These are phyloP conservation scores for Leccinum insolens DNA, from an alignment of 1,284 basidiomycete species.

Conservation along the genomic window DNA sequence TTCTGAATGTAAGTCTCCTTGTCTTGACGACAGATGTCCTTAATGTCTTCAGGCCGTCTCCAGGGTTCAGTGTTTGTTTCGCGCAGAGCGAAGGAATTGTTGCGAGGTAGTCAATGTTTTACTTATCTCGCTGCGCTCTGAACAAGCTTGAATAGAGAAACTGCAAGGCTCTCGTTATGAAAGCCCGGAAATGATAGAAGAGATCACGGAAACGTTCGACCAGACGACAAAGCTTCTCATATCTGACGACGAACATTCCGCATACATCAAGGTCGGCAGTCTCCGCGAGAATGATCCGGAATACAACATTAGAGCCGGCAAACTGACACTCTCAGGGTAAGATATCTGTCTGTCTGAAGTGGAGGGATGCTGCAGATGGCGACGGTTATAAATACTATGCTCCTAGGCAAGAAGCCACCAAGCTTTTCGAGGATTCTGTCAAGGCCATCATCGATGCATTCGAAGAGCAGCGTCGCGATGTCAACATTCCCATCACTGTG, in stretches of 20 bases:
- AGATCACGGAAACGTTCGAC: slow-evolving; percentile 40
- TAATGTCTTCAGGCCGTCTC: slow-evolving; percentile 29
- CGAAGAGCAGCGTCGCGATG: slow-evolving; percentile 29
- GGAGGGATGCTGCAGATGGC: background rate
- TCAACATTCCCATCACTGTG: slow-evolving; percentile 25
- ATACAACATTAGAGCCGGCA: slow-evolving; percentile 40
- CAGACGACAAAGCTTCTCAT: slow-evolving; percentile 41
- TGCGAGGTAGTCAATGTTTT: slow-evolving; percentile 33
- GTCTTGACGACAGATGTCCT: slow-evolving; percentile 35
- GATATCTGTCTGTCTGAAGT: slow-evolving; percentile 2
- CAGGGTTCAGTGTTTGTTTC: slow-evolving; percentile 45
- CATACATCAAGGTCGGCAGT: slow-evolving; percentile 42
- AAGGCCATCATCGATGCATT: slow-evolving; percentile 36
- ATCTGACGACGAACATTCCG: slow-evolving; percentile 29
- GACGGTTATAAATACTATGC: background rate
- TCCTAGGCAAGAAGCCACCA: slow-evolving; percentile 34
- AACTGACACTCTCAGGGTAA: slow-evolving; percentile 39
- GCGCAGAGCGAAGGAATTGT: slow-evolving; percentile 36
- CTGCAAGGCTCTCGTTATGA: slow-evolving; percentile 20
- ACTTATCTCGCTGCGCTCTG: background rate
- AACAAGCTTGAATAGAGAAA: slow-evolving; percentile 8
- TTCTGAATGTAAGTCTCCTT: slow-evolving; percentile 4
- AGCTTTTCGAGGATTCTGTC: slow-evolving; percentile 43
- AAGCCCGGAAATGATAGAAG: slow-evolving; percentile 27
- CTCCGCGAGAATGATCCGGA: slow-evolving; percentile 35